phyloP scores from a whole-genome alignment of 148 eudicot species.

The Suaeda aralocaspica region DNA sequence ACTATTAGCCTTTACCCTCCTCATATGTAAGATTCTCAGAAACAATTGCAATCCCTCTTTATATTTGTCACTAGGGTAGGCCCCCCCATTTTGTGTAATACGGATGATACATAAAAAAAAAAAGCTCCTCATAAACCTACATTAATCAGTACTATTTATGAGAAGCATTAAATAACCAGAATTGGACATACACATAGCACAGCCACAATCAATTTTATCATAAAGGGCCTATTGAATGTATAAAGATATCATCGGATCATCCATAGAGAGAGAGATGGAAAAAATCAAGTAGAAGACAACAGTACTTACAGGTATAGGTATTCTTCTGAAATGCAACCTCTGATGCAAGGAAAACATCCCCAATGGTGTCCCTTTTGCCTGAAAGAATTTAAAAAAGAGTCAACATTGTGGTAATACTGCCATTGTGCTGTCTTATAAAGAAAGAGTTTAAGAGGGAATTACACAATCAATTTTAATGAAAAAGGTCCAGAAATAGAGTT shows the following conservation, averaged over 20 bases:
- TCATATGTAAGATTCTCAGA: slow-evolving; percentile 4
- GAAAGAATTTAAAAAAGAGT: slow-evolving; percentile 17
- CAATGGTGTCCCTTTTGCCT: slow-evolving; percentile 91
- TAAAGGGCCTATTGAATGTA: slow-evolving; percentile 9
- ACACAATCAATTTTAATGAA: not conserved
- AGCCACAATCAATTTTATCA: not conserved
- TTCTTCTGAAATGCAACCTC: slow-evolving; percentile 95
- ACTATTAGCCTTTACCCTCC: not conserved
- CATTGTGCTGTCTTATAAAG: too few species aligned
- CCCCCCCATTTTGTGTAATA: not conserved
- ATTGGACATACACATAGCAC: not conserved
- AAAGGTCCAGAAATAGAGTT: not conserved
- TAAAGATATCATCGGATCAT: not conserved
- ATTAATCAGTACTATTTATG: too few species aligned
- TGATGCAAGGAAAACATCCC: slow-evolving; percentile 79
- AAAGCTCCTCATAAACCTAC: too few species aligned
- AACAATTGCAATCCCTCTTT: not conserved
- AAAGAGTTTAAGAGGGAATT: not conserved
- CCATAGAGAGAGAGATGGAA: not conserved
- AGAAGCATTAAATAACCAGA: not conserved
- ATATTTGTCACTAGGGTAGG: not conserved
- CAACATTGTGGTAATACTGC: too few species aligned
- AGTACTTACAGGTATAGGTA: slow-evolving; percentile 88
- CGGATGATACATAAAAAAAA: not conserved
- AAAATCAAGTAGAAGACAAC: not conserved